Conservation (phyloP, 805 yeast species). For the Ogataea glucozyma region DNA sequence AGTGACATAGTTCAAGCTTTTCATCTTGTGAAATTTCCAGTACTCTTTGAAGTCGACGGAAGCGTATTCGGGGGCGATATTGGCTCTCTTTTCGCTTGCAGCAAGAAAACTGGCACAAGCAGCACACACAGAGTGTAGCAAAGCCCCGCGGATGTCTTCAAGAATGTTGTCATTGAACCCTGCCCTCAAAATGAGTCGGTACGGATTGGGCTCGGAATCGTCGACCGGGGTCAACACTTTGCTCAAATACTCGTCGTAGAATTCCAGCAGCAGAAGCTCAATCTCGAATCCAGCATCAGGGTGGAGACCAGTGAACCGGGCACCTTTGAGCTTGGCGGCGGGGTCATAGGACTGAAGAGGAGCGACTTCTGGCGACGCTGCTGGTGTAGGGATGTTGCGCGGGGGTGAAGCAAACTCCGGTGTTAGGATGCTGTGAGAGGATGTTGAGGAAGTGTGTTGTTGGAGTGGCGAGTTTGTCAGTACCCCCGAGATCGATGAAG, state of each 20-base stretch:
- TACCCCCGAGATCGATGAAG: too few species aligned
- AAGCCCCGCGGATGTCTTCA: neutral
- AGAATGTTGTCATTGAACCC: neutral
- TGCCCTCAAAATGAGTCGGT: constrained; percentile 1
- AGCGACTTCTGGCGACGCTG: too few species aligned
- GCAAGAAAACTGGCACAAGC: constrained; percentile 1
- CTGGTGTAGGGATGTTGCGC: too few species aligned
- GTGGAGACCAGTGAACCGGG: neutral
- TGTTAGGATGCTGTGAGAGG: too few species aligned
- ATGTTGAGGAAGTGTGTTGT: too few species aligned
- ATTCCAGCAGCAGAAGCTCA: constrained; percentile 1
- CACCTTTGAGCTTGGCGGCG: neutral
- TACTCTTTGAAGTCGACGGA: constrained; percentile 2
- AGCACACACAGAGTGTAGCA: constrained; percentile 4
- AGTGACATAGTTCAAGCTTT: constrained; percentile 1
- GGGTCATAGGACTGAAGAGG: neutral
- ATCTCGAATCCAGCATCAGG: too few species aligned
- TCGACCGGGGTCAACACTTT: constrained; percentile 1
- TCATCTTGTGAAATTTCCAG: constrained; percentile 7
- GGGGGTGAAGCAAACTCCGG: too few species aligned
- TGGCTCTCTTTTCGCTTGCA: constrained; percentile 1
- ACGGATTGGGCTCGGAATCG: neutral
- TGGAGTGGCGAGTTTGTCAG: too few species aligned
- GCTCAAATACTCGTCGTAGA: constrained; percentile 5
- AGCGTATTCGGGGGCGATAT: constrained; percentile 1